Evolutionary conservation across 441 rosid species (phyloP).

Genomic region (Lepidium campestre): DNA sequence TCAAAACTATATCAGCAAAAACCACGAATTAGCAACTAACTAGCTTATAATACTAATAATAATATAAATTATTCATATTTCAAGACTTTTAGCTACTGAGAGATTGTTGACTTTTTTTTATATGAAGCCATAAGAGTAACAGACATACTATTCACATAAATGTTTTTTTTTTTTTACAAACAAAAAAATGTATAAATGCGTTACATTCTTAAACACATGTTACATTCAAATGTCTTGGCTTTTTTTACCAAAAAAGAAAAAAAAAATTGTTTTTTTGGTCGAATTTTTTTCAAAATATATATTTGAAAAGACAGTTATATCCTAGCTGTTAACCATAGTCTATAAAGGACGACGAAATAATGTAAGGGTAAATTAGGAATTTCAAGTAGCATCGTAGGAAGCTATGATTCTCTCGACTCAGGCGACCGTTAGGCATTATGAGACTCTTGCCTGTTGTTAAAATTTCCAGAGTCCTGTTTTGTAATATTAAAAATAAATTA

Average conservation of each 20-base stretch:
- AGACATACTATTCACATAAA: neutral
- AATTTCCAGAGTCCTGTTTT: neutral
- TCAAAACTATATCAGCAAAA: neutral
- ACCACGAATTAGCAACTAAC: neutral
- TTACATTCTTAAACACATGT: neutral
- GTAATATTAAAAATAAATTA: no score
- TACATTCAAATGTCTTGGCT: neutral
- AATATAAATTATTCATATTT: neutral
- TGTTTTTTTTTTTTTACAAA: neutral
- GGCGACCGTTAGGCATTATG: conserved; percentile 11
- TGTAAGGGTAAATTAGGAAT: neutral
- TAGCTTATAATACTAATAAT: neutral
- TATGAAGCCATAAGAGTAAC: neutral
- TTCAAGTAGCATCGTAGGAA: neutral
- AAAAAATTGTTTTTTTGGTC: no score
- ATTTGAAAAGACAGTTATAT: neutral
- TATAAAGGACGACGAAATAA: neutral
- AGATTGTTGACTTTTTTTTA: neutral
- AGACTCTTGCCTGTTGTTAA: conserved; percentile 1
- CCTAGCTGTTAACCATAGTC: neutral
- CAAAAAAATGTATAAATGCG: neutral
- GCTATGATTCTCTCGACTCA: conserved; percentile 10
- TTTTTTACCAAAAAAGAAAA: no score
- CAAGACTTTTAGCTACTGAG: neutral
- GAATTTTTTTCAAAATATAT: neutral